phyloP scores from a whole-genome alignment of 73 alveolate species.

The Blepharisma stoltei region DNA sequence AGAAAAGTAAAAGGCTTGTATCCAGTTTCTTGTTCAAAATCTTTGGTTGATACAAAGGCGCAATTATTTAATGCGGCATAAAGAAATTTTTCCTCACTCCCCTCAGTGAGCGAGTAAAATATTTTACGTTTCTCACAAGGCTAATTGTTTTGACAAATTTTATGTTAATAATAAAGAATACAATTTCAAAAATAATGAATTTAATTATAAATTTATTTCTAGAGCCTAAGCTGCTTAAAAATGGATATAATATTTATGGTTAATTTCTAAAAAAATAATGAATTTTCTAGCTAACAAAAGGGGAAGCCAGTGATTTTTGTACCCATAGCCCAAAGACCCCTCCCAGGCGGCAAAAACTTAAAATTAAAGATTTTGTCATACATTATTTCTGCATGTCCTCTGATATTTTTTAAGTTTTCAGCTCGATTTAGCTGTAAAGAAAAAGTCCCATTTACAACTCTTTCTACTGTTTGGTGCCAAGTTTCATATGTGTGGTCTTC shows the following conservation, averaged over 20 bases:
- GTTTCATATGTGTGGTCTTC: slow-evolving; percentile 46
- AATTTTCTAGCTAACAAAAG: too few relatives aligned
- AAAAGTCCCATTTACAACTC: slow-evolving; percentile 61
- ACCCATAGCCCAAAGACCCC: slow-evolving; percentile 79
- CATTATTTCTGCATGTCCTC: slow-evolving; percentile 46
- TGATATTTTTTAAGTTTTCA: neutral
- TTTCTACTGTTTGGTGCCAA: slow-evolving; percentile 63
- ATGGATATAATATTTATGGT: too few relatives aligned
- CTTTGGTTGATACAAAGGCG: slow-evolving; percentile 45
- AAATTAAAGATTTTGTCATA: slow-evolving; percentile 49
- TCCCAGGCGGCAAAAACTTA: slow-evolving; percentile 68
- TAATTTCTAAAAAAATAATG: too few relatives aligned
- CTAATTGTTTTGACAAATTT: too few relatives aligned
- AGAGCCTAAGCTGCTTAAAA: too few relatives aligned
- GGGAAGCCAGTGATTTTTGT: slow-evolving; percentile 52
- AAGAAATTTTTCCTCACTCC: slow-evolving; percentile 46
- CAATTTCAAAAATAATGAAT: too few relatives aligned
- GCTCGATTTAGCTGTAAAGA: slow-evolving; percentile 33
- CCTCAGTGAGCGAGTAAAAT: too few relatives aligned
- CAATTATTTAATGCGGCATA: slow-evolving; percentile 65
- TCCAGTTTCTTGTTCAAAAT: neutral
- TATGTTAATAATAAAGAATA: too few relatives aligned
- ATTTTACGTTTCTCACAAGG: too few relatives aligned
- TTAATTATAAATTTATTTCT: too few relatives aligned
- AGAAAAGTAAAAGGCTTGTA: neutral